Evolutionary conservation across 75 land plant genomes (phyloP).

Genomic region (Sequoiadendron giganteum): DNA sequence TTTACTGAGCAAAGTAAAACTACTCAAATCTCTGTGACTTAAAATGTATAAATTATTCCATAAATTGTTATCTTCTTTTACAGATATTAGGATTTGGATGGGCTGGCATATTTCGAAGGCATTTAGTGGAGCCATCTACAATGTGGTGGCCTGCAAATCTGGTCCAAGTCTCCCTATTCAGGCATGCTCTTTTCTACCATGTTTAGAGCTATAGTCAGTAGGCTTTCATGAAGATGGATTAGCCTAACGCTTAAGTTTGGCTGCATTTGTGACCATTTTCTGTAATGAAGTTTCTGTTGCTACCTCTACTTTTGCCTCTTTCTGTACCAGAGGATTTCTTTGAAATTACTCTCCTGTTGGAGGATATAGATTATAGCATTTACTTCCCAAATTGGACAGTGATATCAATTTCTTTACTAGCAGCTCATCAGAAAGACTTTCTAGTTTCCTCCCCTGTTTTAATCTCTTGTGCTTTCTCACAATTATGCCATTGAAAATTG

Average conservation of each 20-base stretch:
- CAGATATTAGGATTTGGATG: constrained; percentile 46
- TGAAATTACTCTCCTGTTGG: too few relatives aligned
- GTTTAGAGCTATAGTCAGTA: not conserved
- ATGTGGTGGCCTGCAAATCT: constrained; percentile 54
- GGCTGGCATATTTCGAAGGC: constrained; percentile 38
- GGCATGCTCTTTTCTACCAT: constrained; percentile 4
- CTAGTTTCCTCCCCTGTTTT: not conserved
- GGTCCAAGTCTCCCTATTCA: constrained; percentile 30
- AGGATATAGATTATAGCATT: too few relatives aligned
- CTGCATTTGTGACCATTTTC: not conserved
- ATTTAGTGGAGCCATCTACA: constrained; percentile 43
- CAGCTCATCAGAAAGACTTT: not conserved
- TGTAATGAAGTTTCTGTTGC: not conserved
- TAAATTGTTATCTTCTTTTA: not conserved
- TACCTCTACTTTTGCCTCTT: too few relatives aligned
- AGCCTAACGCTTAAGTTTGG: not conserved
- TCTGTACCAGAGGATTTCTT: too few relatives aligned
- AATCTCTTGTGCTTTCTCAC: not conserved
- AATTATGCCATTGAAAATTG: not conserved
- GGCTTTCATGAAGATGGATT: too few relatives aligned
- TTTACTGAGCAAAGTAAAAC: too few relatives aligned
- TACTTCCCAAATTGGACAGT: too few relatives aligned
- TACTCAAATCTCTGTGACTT: not conserved
- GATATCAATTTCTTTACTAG: not conserved
- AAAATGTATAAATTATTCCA: not conserved